phyloP scores from a whole-genome alignment of 75 land plant species.

The Cupressus sempervirens region DNA sequence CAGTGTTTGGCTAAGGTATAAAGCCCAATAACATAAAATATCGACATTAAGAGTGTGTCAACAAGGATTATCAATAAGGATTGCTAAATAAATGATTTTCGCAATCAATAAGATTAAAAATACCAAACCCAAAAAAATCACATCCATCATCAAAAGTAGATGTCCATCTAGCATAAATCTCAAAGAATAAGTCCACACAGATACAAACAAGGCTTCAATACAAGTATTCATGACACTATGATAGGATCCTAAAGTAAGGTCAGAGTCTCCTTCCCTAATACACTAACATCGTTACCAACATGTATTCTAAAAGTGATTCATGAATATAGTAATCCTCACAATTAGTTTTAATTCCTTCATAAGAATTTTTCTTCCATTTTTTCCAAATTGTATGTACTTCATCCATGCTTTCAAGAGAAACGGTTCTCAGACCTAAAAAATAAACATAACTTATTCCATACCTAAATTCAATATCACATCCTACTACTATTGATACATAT shows the following conservation, averaged over 20 bases:
- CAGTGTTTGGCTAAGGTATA: constrained; percentile 74
- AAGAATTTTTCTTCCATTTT: constrained; percentile 90
- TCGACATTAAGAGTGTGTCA: constrained; percentile 49
- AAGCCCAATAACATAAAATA: constrained; percentile 67
- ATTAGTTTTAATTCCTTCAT: constrained; percentile 90
- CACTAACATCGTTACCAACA: constrained; percentile 55
- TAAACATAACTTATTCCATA: neutral
- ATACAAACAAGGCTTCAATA: constrained; percentile 64
- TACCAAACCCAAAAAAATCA: constrained; percentile 52
- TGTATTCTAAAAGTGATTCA: constrained; percentile 72
- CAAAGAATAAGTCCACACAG: constrained; percentile 77
- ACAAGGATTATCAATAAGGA: no score
- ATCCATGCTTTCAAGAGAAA: neutral
- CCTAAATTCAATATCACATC: neutral
- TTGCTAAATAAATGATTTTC: constrained; percentile 34
- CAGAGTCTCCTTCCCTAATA: constrained; percentile 62
- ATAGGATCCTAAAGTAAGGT: constrained; percentile 81
- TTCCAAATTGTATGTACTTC: neutral
- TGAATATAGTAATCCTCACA: constrained; percentile 90
- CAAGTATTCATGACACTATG: constrained; percentile 69
- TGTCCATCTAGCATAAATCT: constrained; percentile 43
- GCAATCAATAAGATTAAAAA: constrained; percentile 55
- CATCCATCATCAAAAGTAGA: constrained; percentile 52
- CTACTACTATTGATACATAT: neutral
- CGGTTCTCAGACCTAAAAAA: neutral